A percentile compares a stretch with the other conserved stretches of the same genome.
These are phyloP conservation scores for Hymenoscyphus salicellus DNA, from an alignment of 2,329 filamentous ascomycete species.

Conservation along the genomic window DNA sequence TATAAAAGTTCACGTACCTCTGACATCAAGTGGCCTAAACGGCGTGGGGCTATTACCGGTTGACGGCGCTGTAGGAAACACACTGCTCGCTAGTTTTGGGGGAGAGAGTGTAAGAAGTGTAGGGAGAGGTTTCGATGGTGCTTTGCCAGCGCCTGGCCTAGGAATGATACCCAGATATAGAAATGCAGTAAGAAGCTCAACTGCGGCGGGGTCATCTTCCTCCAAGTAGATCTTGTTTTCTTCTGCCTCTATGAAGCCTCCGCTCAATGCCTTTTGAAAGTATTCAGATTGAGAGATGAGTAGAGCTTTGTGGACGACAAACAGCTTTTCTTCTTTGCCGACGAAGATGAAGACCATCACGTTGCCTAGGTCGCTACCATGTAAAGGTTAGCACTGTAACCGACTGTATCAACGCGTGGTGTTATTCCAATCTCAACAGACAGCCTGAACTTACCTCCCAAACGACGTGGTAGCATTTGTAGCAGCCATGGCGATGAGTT, in stretches of 20 bases:
- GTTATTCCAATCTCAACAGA: not conserved
- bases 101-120: not conserved
- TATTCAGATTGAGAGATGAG: constrained; percentile 26
- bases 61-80: not conserved
- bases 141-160: not conserved
- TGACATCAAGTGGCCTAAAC: not conserved
- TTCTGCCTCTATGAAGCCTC: constrained; percentile 24
- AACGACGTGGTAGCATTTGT: not conserved
- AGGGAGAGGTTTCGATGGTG: not conserved
- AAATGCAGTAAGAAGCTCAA: constrained; percentile 25
- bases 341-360: constrained; percentile 25
- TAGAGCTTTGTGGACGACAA: constrained; percentile 27
- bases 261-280: constrained; percentile 28
- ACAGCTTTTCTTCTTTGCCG: constrained; percentile 23
- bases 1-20: not conserved
- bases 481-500: not conserved
- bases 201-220: constrained; percentile 20
- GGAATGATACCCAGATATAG: constrained; percentile 23
- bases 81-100: not conserved
- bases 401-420: too few relatives aligned
- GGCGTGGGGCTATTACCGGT: not conserved
- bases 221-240: constrained; percentile 20
- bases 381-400: not conserved
- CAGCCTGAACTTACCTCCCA: not conserved
- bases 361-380: constrained; percentile 23